Evolutionary conservation across 1,284 basidiomycete genomes (phyloP).

Genomic region (Neolentinus lepideus): DNA sequence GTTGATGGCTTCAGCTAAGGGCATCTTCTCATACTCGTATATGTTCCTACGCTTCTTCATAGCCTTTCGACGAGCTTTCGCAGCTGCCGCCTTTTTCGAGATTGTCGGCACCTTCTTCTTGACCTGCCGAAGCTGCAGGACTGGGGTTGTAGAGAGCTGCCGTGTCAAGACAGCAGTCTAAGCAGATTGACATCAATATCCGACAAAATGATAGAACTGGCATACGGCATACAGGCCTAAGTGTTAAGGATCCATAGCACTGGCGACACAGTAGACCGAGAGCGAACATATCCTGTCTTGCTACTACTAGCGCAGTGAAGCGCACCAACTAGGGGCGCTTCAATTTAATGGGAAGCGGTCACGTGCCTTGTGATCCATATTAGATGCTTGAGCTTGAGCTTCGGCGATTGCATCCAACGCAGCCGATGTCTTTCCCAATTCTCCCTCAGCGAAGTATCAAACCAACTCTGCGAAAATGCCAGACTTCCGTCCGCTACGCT

Average conservation of each 20-base stretch:
- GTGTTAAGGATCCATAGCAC: background rate
- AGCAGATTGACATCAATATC: background rate
- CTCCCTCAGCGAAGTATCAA: constrained; percentile 4
- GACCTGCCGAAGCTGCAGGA: constrained; percentile 14
- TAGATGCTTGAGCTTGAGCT: no score
- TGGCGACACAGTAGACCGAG: constrained; percentile 1
- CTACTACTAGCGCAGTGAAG: background rate
- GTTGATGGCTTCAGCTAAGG: constrained; percentile 53
- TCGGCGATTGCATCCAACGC: no score
- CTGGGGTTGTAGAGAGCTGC: background rate
- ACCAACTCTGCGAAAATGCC: constrained; percentile 23
- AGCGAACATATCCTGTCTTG: background rate
- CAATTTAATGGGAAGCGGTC: background rate
- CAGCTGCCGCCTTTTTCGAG: constrained; percentile 59
- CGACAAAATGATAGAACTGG: background rate
- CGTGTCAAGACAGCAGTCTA: background rate
- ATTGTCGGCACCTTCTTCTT: constrained; percentile 41
- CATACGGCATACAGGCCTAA: background rate
- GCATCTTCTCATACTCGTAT: constrained; percentile 55
- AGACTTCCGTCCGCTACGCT: constrained; percentile 31
- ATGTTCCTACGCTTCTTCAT: constrained; percentile 36
- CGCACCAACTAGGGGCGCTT: background rate
- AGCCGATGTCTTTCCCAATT: background rate
- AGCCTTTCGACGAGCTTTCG: constrained; percentile 41
- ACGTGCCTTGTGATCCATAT: background rate